Percentiles rank a stretch among this genome's conserved stretches.
These are phyloP conservation scores for Casuarina cunninghamiana DNA, from an alignment of 306 rosid genomes.

Conservation along the genomic window DNA sequence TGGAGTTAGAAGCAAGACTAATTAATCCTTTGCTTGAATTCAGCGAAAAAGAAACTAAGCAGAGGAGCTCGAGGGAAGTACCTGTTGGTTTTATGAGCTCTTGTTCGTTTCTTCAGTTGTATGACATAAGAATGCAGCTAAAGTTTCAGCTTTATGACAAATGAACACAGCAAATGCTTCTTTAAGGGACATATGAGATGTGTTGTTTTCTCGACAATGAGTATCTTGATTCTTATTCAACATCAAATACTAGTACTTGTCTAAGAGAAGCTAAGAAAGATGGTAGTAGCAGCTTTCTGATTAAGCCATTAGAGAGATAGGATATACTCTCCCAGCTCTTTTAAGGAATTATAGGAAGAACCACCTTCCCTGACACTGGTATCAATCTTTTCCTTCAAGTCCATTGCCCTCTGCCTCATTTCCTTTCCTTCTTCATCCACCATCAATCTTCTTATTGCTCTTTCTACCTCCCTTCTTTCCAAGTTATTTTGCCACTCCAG, in stretches of 20 bases:
- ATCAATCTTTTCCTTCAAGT: neutral
- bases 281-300: neutral
- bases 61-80: too few relatives aligned
- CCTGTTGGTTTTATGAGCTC: too few relatives aligned
- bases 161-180: neutral
- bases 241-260: neutral
- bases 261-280: neutral
- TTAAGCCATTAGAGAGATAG: neutral
- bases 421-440: constrained; percentile 1
- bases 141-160: neutral
- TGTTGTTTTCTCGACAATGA: neutral
- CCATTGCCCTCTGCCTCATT: neutral
- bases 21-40: too few relatives aligned
- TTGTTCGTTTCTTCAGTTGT: too few relatives aligned
- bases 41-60: too few relatives aligned
- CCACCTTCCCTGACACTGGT: neutral
- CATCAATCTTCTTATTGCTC: neutral
- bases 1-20: too few relatives aligned
- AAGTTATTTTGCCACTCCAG: neutral
- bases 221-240: neutral
- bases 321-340: neutral
- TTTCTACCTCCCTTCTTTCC: constrained; percentile 1
- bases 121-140: too few relatives aligned
- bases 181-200: neutral
- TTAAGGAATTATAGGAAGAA: neutral